These are phyloP conservation scores for Clarireedia paspali DNA, from an alignment of 2,329 filamentous ascomycete genomes.

Conservation along the genomic window DNA sequence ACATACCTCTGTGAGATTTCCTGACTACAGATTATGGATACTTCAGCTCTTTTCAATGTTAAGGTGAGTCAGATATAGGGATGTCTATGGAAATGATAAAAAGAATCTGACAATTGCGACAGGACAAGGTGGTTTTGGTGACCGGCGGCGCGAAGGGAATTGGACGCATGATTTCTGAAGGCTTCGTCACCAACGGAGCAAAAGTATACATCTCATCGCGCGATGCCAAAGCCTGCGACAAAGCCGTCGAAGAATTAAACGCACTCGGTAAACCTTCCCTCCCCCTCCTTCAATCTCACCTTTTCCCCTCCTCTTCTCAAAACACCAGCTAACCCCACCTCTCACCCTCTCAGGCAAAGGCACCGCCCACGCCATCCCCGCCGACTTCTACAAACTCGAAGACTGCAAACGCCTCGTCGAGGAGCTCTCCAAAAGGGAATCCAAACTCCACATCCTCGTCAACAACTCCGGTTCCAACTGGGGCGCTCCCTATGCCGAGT, in stretches of 20 bases:
- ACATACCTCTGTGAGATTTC: neutral
- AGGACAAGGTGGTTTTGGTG: constrained; percentile 49
- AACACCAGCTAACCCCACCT: neutral
- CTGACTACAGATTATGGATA: constrained; percentile 39
- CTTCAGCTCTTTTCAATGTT: constrained; percentile 48
- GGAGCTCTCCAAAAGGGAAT: constrained; percentile 45
- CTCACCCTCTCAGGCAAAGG: constrained; percentile 33
- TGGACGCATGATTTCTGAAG: constrained; percentile 60
- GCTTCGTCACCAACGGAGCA: constrained; percentile 56
- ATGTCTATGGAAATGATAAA: neutral
- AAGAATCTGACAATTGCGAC: neutral
- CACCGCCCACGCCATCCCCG: constrained; percentile 50
- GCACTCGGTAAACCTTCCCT: constrained; percentile 35
- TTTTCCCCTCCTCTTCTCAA: neutral
- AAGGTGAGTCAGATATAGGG: constrained; percentile 36
- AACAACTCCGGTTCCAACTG: constrained; percentile 61
- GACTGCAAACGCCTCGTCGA: constrained; percentile 49
- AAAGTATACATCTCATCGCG: constrained; percentile 65
- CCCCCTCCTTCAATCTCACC: neutral
- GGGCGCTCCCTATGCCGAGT: constrained; percentile 52
- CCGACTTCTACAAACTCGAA: constrained; percentile 55
- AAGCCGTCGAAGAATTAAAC: constrained; percentile 51
- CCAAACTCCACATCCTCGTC: constrained; percentile 51
- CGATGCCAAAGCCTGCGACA: constrained; percentile 51
- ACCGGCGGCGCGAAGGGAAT: constrained; percentile 55